Conservation (phyloP, 148 eudicot genomes). For the Polygonum aviculare region DNA sequence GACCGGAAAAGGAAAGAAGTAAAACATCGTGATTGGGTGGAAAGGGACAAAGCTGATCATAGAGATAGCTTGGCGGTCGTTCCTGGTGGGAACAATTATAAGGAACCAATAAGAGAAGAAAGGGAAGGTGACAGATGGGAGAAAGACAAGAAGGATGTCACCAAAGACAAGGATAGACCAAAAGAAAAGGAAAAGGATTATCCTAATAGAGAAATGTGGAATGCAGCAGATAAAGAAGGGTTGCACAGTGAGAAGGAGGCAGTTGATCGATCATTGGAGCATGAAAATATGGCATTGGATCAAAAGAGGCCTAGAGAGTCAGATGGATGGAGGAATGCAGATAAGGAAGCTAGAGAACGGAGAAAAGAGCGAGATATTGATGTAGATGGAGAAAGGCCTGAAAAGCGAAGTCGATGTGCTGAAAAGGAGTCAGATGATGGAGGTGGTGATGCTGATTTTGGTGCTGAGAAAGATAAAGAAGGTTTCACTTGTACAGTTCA, state of each 20-base stretch:
- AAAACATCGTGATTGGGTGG: conserved; percentile 78
- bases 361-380: conserved; percentile 82
- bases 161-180: conserved; percentile 64
- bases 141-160: conserved; percentile 57
- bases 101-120: conserved; percentile 57
- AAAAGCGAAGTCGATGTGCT: conserved; percentile 50
- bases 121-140: conserved; percentile 72
- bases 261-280: conserved; percentile 39
- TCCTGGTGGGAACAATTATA: conserved; percentile 41
- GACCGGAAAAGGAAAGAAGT: conserved; percentile 84
- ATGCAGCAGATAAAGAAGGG: conserved; percentile 53
- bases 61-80: conserved; percentile 43
- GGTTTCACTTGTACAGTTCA: conserved; percentile 65
- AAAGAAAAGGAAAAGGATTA: conserved; percentile 70
- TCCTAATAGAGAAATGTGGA: conserved; percentile 53
- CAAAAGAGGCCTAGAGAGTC: conserved; percentile 60
- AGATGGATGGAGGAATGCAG: conserved; percentile 57
- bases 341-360: conserved; percentile 67
- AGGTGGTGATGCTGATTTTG: conserved; percentile 51
- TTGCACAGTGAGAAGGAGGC: conserved; percentile 46
- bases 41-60: conserved; percentile 61
- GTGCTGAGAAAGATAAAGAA: conserved; percentile 68
- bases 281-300: conserved; percentile 39
- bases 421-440: conserved; percentile 86
- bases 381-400: conserved; percentile 74